phyloP scores from a whole-genome alignment of 257 asterid species.

The Echium plantagineum region DNA sequence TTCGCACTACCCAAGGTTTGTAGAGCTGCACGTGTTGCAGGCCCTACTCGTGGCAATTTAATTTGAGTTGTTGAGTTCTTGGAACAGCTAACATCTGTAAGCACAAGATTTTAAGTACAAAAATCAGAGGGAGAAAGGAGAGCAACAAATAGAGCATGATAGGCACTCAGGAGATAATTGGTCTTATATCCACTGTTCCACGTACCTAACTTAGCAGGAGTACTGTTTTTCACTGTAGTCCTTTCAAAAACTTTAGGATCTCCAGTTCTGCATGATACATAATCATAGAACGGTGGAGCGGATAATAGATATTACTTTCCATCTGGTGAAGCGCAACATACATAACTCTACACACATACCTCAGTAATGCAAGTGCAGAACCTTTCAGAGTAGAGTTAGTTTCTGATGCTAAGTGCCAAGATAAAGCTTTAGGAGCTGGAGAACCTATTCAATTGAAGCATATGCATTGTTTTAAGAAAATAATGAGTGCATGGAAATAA shows the following conservation, averaged over 20 bases:
- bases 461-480: not conserved
- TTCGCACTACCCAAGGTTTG: constrained; percentile 54
- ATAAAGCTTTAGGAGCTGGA: constrained; percentile 69
- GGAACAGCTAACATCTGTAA: constrained; percentile 32
- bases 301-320: not conserved
- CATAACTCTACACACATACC: constrained; percentile 35
- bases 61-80: constrained; percentile 35
- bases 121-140: not conserved
- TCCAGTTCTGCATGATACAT: constrained; percentile 42
- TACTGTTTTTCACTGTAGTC: constrained; percentile 30
- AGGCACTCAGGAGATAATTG: not conserved
- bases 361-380: constrained; percentile 38
- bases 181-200: constrained; percentile 1
- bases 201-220: constrained; percentile 29
- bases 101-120: constrained; percentile 1
- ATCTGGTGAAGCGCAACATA: constrained; percentile 3
- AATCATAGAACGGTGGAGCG: constrained; percentile 5
- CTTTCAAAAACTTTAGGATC: constrained; percentile 37
- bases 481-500: constrained; percentile 3
- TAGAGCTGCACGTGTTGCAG: constrained; percentile 60
- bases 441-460: constrained; percentile 33
- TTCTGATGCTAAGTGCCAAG: constrained; percentile 98
- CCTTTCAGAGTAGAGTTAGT: constrained; percentile 78
- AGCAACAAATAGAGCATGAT: constrained; percentile 1
- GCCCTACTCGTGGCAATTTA: constrained; percentile 18